A percentile compares a stretch with the other conserved stretches of the same genome.
Evolutionary conservation across 2,329 filamentous ascomycete species (phyloP).

Genomic region (Botryotinia narcissicola): DNA sequence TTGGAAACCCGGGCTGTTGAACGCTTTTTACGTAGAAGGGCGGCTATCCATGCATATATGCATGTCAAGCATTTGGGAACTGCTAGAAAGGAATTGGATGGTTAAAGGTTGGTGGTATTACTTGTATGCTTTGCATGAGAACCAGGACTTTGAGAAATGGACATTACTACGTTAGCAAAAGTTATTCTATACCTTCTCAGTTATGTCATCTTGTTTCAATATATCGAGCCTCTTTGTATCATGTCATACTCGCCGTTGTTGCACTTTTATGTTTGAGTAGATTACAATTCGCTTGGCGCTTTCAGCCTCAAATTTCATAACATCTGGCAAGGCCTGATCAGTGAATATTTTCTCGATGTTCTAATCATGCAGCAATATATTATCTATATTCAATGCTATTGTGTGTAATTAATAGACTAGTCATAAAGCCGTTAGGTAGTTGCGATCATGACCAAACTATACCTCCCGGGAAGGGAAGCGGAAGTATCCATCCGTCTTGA

Average conservation of each 20-base stretch:
- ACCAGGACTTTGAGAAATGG: not conserved
- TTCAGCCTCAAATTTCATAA: not conserved
- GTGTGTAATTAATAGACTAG: not conserved
- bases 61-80: conserved; percentile 2
- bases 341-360: not conserved
- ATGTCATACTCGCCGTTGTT: not conserved
- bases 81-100: conserved; percentile 9
- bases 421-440: not conserved
- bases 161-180: conserved; percentile 2
- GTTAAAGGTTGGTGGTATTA: not conserved
- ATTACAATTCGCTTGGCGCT: not conserved
- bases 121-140: not conserved
- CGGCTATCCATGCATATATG: not conserved
- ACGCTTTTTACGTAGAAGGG: not conserved
- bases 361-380: not conserved
- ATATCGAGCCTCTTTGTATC: not conserved
- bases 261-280: not conserved
- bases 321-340: not conserved
- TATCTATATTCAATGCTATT: not conserved
- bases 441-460: not conserved
- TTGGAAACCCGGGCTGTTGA: not conserved
- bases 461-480: not conserved
- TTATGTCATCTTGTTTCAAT: not conserved
- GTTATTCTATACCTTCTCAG: not conserved
- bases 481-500: not conserved